Evolutionary conservation across 1,139 yeast species (phyloP).

Genomic region (Geotrichum siamense): DNA sequence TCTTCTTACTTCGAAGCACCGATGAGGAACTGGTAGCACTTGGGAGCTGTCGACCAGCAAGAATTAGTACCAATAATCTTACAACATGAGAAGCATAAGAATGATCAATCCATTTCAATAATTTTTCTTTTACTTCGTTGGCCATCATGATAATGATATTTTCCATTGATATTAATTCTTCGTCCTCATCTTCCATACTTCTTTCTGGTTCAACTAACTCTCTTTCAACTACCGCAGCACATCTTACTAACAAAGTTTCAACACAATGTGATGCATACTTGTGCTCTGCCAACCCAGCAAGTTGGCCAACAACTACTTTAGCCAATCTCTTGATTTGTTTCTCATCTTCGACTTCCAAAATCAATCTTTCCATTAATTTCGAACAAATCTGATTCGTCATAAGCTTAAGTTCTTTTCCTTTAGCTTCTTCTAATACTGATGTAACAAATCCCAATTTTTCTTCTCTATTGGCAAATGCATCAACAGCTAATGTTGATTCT

Average conservation of each 20-base stretch:
- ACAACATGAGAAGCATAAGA: slow-evolving; percentile 86
- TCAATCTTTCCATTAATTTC: slow-evolving; percentile 78
- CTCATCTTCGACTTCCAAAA: slow-evolving; percentile 55
- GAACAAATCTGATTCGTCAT: slow-evolving; percentile 95
- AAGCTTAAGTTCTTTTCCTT: slow-evolving; percentile 83
- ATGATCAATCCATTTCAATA: slow-evolving; percentile 56
- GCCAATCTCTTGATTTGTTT: slow-evolving; percentile 58
- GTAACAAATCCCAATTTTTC: slow-evolving; percentile 66
- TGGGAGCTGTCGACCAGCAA: slow-evolving; percentile 77
- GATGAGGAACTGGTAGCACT: slow-evolving; percentile 59
- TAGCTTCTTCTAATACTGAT: slow-evolving; percentile 77
- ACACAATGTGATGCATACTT: slow-evolving; percentile 91
- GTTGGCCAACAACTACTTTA: slow-evolving; percentile 61
- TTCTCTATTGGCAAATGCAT: slow-evolving; percentile 68
- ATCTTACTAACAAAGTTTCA: slow-evolving; percentile 73
- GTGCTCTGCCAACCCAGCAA: slow-evolving; percentile 70
- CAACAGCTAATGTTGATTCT: slow-evolving; percentile 73
- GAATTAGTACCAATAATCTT: slow-evolving; percentile 59
- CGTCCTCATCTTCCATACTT: slow-evolving; percentile 8
- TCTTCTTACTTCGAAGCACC: slow-evolving; percentile 73
- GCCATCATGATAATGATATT: slow-evolving; percentile 55
- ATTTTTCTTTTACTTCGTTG: slow-evolving; percentile 56
- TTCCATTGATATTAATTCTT: slow-evolving; percentile 35
- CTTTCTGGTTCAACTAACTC: slow-evolving; percentile 41
- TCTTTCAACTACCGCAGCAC: slow-evolving; percentile 70